A percentile compares a stretch with the other conserved stretches of the same genome.
Evolutionary conservation across 768 basidiomycete genomes (phyloP).

Genomic region (Lentinula sp.): DNA sequence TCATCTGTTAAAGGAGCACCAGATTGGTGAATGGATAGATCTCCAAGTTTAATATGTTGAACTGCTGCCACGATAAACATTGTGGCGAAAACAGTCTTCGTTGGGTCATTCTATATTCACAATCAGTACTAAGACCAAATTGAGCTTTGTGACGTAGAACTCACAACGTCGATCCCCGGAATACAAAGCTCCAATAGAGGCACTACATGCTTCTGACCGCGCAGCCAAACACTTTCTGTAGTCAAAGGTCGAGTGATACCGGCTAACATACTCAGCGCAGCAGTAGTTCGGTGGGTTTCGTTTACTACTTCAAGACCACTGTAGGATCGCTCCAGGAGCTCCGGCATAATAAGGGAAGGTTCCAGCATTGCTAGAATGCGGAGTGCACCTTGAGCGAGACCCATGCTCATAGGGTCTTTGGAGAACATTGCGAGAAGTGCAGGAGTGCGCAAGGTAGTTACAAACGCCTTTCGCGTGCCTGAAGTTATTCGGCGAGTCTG

Average conservation of each 20-base stretch:
- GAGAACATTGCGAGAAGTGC: constrained; percentile 89
- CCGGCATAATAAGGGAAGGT: constrained; percentile 82
- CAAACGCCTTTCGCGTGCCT: constrained; percentile 76
- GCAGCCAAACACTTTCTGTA: constrained; percentile 72
- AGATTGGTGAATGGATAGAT: constrained; percentile 58
- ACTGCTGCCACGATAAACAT: constrained; percentile 71
- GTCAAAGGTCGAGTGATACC: constrained; percentile 72
- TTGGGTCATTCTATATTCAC: constrained; percentile 60
- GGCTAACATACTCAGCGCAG: constrained; percentile 80
- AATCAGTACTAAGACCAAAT: not conserved
- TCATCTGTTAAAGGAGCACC: constrained; percentile 51
- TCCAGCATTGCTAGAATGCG: constrained; percentile 76
- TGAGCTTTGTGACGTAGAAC: constrained; percentile 15
- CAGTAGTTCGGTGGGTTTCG: constrained; percentile 92
- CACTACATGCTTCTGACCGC: constrained; percentile 83
- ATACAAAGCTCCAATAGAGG: constrained; percentile 85
- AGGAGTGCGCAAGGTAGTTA: constrained; percentile 75
- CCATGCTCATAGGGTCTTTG: constrained; percentile 75
- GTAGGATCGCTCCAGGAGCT: constrained; percentile 86
- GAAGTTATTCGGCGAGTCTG: constrained; percentile 76
- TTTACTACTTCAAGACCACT: constrained; percentile 89
- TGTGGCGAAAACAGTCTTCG: constrained; percentile 74
- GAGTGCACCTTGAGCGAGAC: constrained; percentile 76
- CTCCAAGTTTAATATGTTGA: constrained; percentile 74
- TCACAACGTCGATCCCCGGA: constrained; percentile 86